phyloP scores from a whole-genome alignment of 2,329 filamentous ascomycete species.

The Blumeria graminis region DNA sequence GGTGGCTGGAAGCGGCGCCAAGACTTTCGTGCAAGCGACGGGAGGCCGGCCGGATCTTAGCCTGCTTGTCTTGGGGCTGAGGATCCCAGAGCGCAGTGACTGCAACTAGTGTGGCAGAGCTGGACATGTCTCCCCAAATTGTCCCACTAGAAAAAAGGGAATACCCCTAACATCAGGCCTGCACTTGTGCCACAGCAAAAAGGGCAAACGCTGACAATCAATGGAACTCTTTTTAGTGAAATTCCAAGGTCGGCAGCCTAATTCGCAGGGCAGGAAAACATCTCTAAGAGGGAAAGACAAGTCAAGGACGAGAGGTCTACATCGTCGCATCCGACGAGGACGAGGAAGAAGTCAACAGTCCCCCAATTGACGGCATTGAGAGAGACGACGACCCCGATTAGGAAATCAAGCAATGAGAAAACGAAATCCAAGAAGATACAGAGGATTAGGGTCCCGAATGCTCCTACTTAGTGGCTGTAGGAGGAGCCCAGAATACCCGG shows the following conservation, averaged over 20 bases:
- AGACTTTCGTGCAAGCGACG: too few species aligned
- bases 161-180: background rate
- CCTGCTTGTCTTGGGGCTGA: too few species aligned
- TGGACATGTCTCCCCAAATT: background rate
- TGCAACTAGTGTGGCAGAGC: background rate
- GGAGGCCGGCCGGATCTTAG: too few species aligned
- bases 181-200: background rate
- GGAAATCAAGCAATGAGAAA: background rate
- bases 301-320: background rate
- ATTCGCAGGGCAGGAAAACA: background rate
- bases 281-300: background rate
- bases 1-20: too few species aligned
- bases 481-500: background rate
- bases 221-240: background rate
- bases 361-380: background rate
- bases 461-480: background rate
- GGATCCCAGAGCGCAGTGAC: too few species aligned
- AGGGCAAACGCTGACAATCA: background rate
- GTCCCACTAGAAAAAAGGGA: background rate
- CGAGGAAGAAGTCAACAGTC: background rate
- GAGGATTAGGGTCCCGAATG: background rate
- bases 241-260: background rate
- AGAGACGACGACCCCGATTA: background rate
- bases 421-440: background rate
- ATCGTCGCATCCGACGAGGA: background rate